Conservation (phyloP, 768 basidiomycete species). For the Mrakia blollopis region DNA sequence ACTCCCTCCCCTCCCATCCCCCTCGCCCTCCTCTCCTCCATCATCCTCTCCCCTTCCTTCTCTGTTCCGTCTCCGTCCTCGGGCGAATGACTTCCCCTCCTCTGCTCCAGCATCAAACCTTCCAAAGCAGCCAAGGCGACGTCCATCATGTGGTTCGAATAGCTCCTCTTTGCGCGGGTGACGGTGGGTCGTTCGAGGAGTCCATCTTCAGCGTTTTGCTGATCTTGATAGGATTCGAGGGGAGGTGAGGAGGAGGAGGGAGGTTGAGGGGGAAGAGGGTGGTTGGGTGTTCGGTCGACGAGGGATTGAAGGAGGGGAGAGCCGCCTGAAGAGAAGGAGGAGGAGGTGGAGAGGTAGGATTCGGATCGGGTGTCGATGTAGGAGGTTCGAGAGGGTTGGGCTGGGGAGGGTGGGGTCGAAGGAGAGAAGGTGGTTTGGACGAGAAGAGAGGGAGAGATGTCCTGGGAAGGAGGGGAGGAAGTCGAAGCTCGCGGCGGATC, state of each 20-base stretch:
- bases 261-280: not conserved
- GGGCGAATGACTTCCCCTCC: not conserved
- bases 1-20: conserved; percentile 3
- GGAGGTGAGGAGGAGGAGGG: not conserved
- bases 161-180: not conserved
- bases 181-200: not conserved
- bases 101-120: not conserved
- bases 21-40: not conserved
- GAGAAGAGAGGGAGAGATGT: not conserved
- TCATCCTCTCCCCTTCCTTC: not conserved
- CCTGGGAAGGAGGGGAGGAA: not conserved
- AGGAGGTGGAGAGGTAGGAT: not conserved
- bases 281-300: not conserved
- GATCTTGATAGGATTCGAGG: not conserved
- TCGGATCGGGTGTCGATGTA: not conserved
- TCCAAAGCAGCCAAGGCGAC: conserved; percentile 3
- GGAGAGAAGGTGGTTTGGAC: not conserved
- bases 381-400: not conserved
- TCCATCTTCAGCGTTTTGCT: no score
- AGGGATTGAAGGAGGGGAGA: not conserved
- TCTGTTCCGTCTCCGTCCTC: not conserved
- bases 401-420: not conserved
- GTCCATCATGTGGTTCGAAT: not conserved
- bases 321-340: conserved; percentile 1
- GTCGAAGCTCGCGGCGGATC: not conserved